These are phyloP conservation scores for Xylogone sp. DNA, from an alignment of 2,329 filamentous ascomycete species.

Conservation along the genomic window DNA sequence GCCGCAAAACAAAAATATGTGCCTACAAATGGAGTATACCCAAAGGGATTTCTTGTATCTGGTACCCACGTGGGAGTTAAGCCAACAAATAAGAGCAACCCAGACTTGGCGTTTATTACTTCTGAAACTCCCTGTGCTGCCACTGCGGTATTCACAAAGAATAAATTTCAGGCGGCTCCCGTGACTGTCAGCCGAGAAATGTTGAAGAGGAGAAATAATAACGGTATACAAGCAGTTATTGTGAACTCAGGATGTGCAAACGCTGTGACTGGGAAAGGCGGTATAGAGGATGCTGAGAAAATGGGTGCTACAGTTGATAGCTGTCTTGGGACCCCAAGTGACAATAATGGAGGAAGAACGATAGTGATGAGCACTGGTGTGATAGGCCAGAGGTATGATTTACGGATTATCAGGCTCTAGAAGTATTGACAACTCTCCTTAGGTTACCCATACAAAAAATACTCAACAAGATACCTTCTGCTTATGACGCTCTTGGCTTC, in stretches of 20 bases:
- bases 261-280: conserved; percentile 88
- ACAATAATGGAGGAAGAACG: conserved; percentile 54
- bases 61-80: conserved; percentile 93
- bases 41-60: conserved; percentile 82
- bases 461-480: conserved; percentile 72
- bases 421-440: conserved; percentile 11
- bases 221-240: conserved; percentile 74
- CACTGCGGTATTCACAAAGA: conserved; percentile 94
- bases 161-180: conserved; percentile 95
- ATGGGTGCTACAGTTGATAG: conserved; percentile 81
- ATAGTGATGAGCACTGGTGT: conserved; percentile 98
- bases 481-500: conserved; percentile 65
- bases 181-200: conserved; percentile 80
- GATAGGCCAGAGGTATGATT: conserved; percentile 77
- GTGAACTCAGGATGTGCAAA: conserved; percentile 97
- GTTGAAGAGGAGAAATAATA: conserved; percentile 60
- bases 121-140: conserved; percentile 84
- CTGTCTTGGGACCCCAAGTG: conserved; percentile 45
- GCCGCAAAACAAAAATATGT: conserved; percentile 87
- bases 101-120: conserved; percentile 83
- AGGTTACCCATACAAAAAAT: conserved; percentile 92
- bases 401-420: too few species aligned
- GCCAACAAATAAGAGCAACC: conserved; percentile 83
- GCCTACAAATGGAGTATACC: conserved; percentile 79
- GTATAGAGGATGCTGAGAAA: conserved; percentile 77